Evolutionary conservation across 192 early-diverging fungal genomes (phyloP).

Genomic region (Podila clonocystis): DNA sequence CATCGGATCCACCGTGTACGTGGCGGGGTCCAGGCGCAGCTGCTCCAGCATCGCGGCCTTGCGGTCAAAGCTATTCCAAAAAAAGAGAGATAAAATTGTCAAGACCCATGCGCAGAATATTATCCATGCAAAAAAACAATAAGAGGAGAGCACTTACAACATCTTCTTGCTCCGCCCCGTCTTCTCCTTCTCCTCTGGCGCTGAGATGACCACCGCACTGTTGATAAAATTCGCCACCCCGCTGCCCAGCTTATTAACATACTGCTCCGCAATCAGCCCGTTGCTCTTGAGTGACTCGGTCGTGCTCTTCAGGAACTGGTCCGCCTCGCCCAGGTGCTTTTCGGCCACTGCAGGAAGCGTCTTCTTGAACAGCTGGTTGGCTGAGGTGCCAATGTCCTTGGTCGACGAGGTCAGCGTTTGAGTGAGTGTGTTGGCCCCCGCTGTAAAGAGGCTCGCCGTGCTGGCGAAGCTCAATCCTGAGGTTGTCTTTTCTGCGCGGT

Average conservation of each 20-base stretch:
- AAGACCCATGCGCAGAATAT: neutral
- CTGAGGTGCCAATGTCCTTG: slow-evolving; percentile 34
- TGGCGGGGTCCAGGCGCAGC: slow-evolving; percentile 50
- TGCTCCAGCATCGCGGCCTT: slow-evolving; percentile 59
- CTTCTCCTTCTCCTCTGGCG: slow-evolving; percentile 36
- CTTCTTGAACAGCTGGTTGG: slow-evolving; percentile 42
- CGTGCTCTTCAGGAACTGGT: slow-evolving; percentile 42
- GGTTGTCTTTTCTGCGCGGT: slow-evolving; percentile 6
- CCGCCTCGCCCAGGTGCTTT: slow-evolving; percentile 31
- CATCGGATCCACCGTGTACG: slow-evolving; percentile 53
- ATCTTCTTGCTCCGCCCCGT: slow-evolving; percentile 26
- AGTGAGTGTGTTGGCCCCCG: slow-evolving; percentile 18
- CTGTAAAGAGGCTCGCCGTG: slow-evolving; percentile 34
- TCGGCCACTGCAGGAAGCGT: slow-evolving; percentile 23
- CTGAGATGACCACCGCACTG: slow-evolving; percentile 53
- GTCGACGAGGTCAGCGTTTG: slow-evolving; percentile 30
- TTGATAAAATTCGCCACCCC: slow-evolving; percentile 55
- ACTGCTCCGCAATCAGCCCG: slow-evolving; percentile 60
- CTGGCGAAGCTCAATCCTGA: slow-evolving; percentile 22
- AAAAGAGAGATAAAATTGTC: neutral
- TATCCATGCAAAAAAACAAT: neutral
- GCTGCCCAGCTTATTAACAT: slow-evolving; percentile 58
- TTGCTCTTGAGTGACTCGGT: slow-evolving; percentile 50
- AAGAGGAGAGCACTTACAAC: slow-evolving; percentile 19
- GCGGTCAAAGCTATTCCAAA: slow-evolving; percentile 53